Conservation (phyloP, 192 early-diverging fungal genomes). For the Dissophora globulifera region DNA sequence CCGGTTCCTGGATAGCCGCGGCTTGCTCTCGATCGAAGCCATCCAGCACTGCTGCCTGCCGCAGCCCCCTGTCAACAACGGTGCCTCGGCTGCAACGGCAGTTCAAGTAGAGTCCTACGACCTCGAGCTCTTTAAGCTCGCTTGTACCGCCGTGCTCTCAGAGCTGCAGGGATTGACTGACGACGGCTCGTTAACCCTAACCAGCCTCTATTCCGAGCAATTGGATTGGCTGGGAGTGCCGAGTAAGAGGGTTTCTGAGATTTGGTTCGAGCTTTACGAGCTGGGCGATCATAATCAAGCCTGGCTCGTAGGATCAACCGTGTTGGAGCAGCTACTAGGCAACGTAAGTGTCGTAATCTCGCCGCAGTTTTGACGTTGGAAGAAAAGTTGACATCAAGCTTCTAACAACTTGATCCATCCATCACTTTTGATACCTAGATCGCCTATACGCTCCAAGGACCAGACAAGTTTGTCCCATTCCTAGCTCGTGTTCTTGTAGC, state of each 20-base stretch:
- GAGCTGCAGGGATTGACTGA: background rate
- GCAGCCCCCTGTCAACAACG: background rate
- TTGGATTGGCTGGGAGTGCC: conserved; percentile 12
- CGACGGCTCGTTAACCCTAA: background rate
- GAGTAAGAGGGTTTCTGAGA: background rate
- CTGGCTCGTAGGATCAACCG: conserved; percentile 41
- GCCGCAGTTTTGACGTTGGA: background rate
- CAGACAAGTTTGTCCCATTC: conserved; percentile 37
- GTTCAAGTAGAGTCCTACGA: conserved; percentile 11
- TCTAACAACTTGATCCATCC: no score
- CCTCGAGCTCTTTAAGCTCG: conserved; percentile 3
- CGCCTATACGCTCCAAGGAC: conserved; percentile 23
- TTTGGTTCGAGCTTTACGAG: conserved; percentile 26
- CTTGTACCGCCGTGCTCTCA: background rate
- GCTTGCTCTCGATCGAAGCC: background rate
- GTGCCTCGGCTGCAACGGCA: background rate
- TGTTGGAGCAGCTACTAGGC: conserved; percentile 38
- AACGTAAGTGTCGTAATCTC: no score
- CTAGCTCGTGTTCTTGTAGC: conserved; percentile 26
- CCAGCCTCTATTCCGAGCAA: background rate
- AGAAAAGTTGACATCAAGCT: background rate
- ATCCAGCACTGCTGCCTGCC: conserved; percentile 8
- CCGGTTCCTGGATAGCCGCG: background rate
- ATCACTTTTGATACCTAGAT: conserved; percentile 2
- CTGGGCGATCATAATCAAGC: conserved; percentile 25